Evolutionary conservation across 2,329 filamentous ascomycete species (phyloP).

Genomic region (Fusarium cicatricum): DNA sequence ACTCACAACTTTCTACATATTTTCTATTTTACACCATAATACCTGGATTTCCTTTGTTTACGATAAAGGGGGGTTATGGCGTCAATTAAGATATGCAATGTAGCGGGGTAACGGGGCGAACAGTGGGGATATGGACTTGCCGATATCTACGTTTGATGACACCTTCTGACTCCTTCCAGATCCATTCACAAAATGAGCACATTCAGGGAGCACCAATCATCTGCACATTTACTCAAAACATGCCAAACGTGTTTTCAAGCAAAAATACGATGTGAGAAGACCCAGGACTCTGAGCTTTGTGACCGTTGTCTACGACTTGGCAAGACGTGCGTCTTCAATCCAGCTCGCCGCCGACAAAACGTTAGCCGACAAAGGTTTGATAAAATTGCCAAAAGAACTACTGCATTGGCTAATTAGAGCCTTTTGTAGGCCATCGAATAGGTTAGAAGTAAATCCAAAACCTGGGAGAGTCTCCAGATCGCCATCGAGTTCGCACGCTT

Average conservation of each 20-base stretch:
- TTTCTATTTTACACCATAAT: too few relatives aligned
- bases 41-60: too few relatives aligned
- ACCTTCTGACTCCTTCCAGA: not conserved
- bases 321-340: slow-evolving; percentile 44
- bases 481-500: not conserved
- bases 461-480: slow-evolving; percentile 15
- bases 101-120: too few relatives aligned
- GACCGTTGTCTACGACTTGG: slow-evolving; percentile 46
- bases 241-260: slow-evolving; percentile 45
- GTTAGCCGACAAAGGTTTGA: slow-evolving; percentile 19
- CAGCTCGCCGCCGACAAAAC: slow-evolving; percentile 39
- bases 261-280: slow-evolving; percentile 46
- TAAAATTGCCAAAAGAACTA: too few relatives aligned
- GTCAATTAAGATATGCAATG: too few relatives aligned
- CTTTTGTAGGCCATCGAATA: not conserved
- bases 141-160: too few relatives aligned
- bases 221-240: slow-evolving; percentile 34
- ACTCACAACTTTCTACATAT: too few relatives aligned
- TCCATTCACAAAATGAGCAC: slow-evolving; percentile 12
- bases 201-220: not conserved
- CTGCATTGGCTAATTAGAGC: too few relatives aligned
- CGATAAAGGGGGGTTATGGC: too few relatives aligned
- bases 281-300: slow-evolving; percentile 42
- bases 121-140: too few relatives aligned
- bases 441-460: not conserved